Conservation (phyloP, 1,284 basidiomycete species). For the Tilletia walkeri region DNA sequence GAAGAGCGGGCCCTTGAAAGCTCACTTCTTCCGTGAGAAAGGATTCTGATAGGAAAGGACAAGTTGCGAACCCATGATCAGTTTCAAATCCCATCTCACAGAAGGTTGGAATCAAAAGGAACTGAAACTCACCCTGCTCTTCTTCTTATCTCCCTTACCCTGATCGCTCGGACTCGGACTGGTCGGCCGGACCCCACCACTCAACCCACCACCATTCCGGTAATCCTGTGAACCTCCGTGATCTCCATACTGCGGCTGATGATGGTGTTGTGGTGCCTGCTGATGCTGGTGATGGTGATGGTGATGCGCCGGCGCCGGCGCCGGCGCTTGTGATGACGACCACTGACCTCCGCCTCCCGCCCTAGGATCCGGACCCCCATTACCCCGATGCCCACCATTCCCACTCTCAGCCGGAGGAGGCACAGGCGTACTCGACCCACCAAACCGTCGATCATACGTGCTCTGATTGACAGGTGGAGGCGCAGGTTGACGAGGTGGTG, state of each 20-base stretch:
- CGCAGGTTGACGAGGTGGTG: conserved; percentile 5
- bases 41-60: not conserved
- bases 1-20: too few species aligned
- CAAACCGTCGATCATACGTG: conserved; percentile 15
- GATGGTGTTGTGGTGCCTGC: not conserved
- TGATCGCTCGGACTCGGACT: conserved; percentile 4
- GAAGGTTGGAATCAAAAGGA: not conserved
- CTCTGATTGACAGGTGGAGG: conserved; percentile 10
- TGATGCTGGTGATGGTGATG: not conserved
- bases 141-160: conserved; percentile 14
- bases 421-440: not conserved
- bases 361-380: too few species aligned
- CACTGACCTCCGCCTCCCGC: not conserved
- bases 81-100: too few species aligned
- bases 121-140: conserved; percentile 6
- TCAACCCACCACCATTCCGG: not conserved
- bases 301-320: not conserved
- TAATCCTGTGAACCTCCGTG: not conserved
- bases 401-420: not conserved
- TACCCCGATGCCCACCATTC: not conserved
- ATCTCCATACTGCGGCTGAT: not conserved
- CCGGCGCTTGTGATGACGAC: not conserved
- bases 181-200: not conserved
- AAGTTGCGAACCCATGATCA: not conserved
- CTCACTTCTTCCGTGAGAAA: conserved; percentile 1